phyloP scores from a whole-genome alignment of 164 flowering plant genomes.

The Magnolia sinica region DNA sequence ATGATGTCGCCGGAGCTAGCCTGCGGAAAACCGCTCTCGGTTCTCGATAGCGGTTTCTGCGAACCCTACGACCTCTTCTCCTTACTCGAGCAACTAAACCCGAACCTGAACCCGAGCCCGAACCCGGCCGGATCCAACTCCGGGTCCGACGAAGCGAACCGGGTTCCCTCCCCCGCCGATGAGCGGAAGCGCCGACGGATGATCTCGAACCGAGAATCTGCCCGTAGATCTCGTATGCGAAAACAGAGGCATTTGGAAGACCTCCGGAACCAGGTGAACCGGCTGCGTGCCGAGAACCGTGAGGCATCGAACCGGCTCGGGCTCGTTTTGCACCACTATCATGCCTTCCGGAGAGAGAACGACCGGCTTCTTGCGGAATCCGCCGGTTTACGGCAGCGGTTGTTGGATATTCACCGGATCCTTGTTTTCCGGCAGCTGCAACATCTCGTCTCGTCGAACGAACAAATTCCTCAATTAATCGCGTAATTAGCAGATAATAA shows the following conservation, averaged over 20 bases:
- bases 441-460: conserved; percentile 29
- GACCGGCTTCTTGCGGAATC: conserved; percentile 48
- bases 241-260: conserved; percentile 75
- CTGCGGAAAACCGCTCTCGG: conserved; percentile 20
- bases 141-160: conserved; percentile 29
- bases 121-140: conserved; percentile 24
- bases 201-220: conserved; percentile 91
- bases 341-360: conserved; percentile 40
- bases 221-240: conserved; percentile 77
- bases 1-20: conserved; percentile 37
- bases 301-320: conserved; percentile 49
- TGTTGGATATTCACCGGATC: conserved; percentile 42
- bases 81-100: neutral
- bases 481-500: conserved; percentile 24
- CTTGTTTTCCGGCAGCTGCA: conserved; percentile 43
- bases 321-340: conserved; percentile 26
- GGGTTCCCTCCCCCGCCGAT: conserved; percentile 19
- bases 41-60: conserved; percentile 34
- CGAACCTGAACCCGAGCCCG: neutral
- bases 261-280: conserved; percentile 57
- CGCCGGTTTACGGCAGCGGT: conserved; percentile 34
- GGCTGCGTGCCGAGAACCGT: conserved; percentile 50
- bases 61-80: conserved; percentile 28
- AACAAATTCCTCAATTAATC: conserved; percentile 31
- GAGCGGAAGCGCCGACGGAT: conserved; percentile 66